These are phyloP conservation scores for Moricandia arvensis DNA, from an alignment of 345 rosid species.

Conservation along the genomic window DNA sequence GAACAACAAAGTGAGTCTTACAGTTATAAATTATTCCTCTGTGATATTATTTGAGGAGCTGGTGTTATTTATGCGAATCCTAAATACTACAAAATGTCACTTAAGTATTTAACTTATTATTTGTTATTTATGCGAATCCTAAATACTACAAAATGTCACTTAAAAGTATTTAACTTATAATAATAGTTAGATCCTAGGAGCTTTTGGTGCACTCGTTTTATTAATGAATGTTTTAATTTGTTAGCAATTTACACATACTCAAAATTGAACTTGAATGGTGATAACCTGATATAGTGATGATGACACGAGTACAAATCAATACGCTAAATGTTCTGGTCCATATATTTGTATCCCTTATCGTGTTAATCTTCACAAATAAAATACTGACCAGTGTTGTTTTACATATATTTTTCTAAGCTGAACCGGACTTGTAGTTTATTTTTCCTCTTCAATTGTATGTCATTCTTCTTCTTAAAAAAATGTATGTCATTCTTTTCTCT, in stretches of 20 bases:
- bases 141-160: background rate
- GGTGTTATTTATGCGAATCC: background rate
- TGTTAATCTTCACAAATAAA: background rate
- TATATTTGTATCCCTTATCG: background rate
- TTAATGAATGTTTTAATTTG: background rate
- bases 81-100: background rate
- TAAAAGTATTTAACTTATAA: background rate
- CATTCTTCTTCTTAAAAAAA: background rate
- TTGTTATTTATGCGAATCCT: background rate
- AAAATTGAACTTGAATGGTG: background rate
- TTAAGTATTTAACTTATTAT: background rate
- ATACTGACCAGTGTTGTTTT: background rate
- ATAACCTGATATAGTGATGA: background rate
- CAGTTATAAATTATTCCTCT: background rate
- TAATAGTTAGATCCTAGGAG: background rate
- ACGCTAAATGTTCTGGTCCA: background rate
- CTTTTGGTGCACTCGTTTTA: background rate
- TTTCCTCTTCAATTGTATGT: background rate
- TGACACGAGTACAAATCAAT: background rate
- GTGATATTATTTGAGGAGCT: background rate
- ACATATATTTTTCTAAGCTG: background rate
- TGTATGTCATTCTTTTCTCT: no score
- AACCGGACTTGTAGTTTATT: background rate
- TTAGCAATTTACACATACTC: background rate
- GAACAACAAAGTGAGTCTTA: constrained; percentile 5